Evolutionary conservation across 176 grass and related monocot species (phyloP), one percentile per base, ranked within the genome.

Genomic region (Musa troglodytarum): DNA sequence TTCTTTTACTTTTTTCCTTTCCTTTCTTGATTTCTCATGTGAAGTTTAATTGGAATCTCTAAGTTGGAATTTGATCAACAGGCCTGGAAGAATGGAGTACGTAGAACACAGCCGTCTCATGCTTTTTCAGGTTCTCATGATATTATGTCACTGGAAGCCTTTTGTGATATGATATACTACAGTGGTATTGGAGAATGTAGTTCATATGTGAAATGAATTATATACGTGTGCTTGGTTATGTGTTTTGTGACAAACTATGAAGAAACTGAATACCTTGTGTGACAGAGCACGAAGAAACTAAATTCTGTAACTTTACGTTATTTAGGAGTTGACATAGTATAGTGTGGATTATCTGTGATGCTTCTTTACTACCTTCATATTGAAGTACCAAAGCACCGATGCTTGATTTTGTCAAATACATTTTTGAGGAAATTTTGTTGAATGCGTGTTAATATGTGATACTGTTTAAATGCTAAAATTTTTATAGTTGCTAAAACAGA

Each of bases 41-140:
- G 63, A 57, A 52, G 43, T 59, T 51, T 74, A 20, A 50, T 68
- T 81, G 59, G 20, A 22, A 57, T 78, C 34, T 15, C 28, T 21
- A 15, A 57, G 29, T 13, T 43, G 34, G 34, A 71, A 19, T 74
- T 80, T 24, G 22, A 58, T 19, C 76, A 77, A 25, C 69, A 88
- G 86, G 74, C 0, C 7, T 68, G 70, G 65, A 75, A 16, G 14
- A 81, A 69, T 89, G 90, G n/a, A 25, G 61, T 67, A 9, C 63
- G 77, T 52, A 79, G 71, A 73, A 43, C 57, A 25, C 65, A 83
- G n/a, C 81, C 80, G 24, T 75, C 71, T 24, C 68, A 83, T 69
- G 63, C 84, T 65, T 66, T 65, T 43, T 79, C 86, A 55, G 68
- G 69, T 82, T 86, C 78, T 62, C 59, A 80, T 67, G 79, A 82